Base-by-base conservation (phyloP, 352 stramenopile species). In the Globisporangium perplexum region DNA sequence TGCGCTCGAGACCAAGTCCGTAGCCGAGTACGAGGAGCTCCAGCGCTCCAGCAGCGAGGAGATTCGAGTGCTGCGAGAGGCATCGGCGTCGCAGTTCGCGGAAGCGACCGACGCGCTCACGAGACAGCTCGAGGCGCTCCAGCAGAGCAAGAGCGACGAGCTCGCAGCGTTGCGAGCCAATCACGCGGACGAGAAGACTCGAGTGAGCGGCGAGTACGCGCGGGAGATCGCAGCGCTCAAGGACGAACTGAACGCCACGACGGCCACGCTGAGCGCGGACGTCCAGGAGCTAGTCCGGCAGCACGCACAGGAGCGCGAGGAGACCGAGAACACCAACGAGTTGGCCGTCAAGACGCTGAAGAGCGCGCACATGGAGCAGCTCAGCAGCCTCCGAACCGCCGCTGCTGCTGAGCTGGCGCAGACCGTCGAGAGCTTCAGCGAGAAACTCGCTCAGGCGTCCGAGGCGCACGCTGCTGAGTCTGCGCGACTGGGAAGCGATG, bases 61-160 rank as follows among this genome's bases (percentile, higher is more conserved):
- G 48, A 66, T 80, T 11, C 20, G 51, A 14, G 38, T 38, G 2
- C 55, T 83, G 18, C 63, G 64, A 31, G 42, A 59, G 15, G 60
- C 47, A 1, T 69, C 57, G 14, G 57, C 52, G 17, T 49, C 50
- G 7, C 60, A 68, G 23, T 64, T 83, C 5, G 50, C 55, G 3
- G 58, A 55, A 1, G 33, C 73, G 18, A 66, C 54, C 0, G 55
- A 62, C 3, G 61, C 64, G 12, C 62, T 71, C 8, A 51, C 38
- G 30, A 49, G 49, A 30, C 59, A 82, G 18, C 45, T 82, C 1
- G n/a, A 63, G 8, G 42, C 55, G 2, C 52, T 74, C 15, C 64
- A 59, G 23, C 31, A 62, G 8, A 57, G 62, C 47, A 74, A 61
- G 15, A 51, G 69, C 2, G 47, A 61, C 33, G 53, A 69, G 39